Conservation (phyloP, 2,329 filamentous ascomycete genomes). For the Stagonosporopsis chrysanthemi region DNA sequence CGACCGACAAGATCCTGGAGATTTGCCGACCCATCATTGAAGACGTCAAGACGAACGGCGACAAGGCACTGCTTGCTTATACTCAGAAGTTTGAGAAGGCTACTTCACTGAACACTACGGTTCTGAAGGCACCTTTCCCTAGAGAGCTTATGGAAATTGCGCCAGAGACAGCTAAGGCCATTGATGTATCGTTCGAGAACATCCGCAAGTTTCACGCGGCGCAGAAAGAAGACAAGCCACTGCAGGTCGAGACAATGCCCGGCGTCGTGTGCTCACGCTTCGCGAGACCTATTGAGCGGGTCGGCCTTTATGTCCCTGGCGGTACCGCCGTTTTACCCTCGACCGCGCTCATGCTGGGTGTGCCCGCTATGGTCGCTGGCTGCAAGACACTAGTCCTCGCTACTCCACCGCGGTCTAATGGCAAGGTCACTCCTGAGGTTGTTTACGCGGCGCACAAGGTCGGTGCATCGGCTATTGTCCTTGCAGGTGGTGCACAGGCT, state of each 20-base stretch:
- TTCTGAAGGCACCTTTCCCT: constrained; percentile 89
- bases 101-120: constrained; percentile 85
- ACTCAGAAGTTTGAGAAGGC: constrained; percentile 99
- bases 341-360: constrained; percentile 96
- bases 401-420: constrained; percentile 87
- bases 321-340: constrained; percentile 97
- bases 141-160: constrained; percentile 83
- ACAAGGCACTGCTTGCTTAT: constrained; percentile 87
- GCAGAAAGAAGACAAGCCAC: constrained; percentile 81
- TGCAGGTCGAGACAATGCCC: constrained; percentile 96
- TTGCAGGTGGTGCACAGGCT: constrained; percentile 94
- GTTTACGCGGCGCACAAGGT: constrained; percentile 98
- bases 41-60: constrained; percentile 81
- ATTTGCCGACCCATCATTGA: constrained; percentile 93
- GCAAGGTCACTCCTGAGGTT: constrained; percentile 92
- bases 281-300: constrained; percentile 87
- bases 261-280: constrained; percentile 95
- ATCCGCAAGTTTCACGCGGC: constrained; percentile 93
- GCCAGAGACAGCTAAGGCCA: constrained; percentile 86
- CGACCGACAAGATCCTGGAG: constrained; percentile 89
- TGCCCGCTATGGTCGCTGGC: constrained; percentile 95
- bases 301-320: constrained; percentile 95
- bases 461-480: constrained; percentile 92
- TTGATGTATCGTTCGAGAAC: constrained; percentile 92
- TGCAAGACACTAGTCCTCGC: constrained; percentile 95